A percentile compares a stretch with the other conserved stretches of the same genome.
phyloP scores from a whole-genome alignment of 768 basidiomycete genomes.

The Pleurotus citrinopileatus region DNA sequence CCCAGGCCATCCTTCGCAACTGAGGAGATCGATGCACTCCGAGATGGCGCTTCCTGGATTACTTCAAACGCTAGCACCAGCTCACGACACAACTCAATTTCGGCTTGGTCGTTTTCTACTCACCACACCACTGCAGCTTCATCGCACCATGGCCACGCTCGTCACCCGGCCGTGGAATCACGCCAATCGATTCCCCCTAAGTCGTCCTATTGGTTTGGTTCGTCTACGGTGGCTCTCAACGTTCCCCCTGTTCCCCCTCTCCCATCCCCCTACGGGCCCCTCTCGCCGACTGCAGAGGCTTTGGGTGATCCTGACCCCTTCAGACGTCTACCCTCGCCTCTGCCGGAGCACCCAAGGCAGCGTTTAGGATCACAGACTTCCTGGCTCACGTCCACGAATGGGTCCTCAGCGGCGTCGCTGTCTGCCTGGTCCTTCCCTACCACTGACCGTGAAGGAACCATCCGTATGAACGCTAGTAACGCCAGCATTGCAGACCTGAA shows the following conservation, averaged over 20 bases:
- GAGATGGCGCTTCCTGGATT: slow-evolving; percentile 80
- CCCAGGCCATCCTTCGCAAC: slow-evolving; percentile 63
- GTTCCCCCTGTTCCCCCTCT: slow-evolving; percentile 63
- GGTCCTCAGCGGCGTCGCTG: slow-evolving; percentile 51
- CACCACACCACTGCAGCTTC: slow-evolving; percentile 44
- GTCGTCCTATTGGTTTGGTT: slow-evolving; percentile 63
- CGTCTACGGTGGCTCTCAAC: slow-evolving; percentile 38
- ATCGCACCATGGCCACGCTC: slow-evolving; percentile 29
- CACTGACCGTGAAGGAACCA: slow-evolving; percentile 32
- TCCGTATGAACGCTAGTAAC: slow-evolving; percentile 20
- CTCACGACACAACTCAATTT: slow-evolving; percentile 55
- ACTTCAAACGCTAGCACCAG: slow-evolving; percentile 59
- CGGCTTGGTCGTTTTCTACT: slow-evolving; percentile 74
- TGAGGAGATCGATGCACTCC: slow-evolving; percentile 70
- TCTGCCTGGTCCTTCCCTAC: slow-evolving; percentile 72
- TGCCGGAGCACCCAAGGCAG: slow-evolving; percentile 36
- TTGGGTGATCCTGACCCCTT: slow-evolving; percentile 60
- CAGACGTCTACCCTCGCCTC: slow-evolving; percentile 43
- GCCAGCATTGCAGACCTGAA: slow-evolving; percentile 41
- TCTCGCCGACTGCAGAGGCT: slow-evolving; percentile 36
- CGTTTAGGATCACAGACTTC: slow-evolving; percentile 68
- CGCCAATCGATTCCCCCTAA: slow-evolving; percentile 47
- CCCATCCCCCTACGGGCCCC: slow-evolving; percentile 53
- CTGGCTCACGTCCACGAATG: slow-evolving; percentile 67
- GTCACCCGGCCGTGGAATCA: slow-evolving; percentile 32